Base-by-base conservation (phyloP, 2,329 filamentous ascomycete species). In the Trichoderma sp. region DNA sequence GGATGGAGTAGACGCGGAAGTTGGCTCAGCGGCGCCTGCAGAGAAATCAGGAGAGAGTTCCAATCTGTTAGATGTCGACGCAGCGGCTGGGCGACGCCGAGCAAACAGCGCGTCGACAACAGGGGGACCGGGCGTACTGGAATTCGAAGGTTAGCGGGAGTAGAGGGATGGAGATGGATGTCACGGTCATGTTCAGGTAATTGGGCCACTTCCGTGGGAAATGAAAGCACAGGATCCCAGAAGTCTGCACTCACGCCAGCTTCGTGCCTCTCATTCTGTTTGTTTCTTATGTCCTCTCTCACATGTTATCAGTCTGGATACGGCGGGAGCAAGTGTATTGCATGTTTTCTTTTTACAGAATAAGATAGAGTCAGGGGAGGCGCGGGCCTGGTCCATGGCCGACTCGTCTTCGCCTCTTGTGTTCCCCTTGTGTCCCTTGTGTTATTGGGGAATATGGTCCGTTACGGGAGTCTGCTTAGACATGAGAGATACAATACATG, bases 1-100 rank as follows among this genome's bases (percentile, higher is more conserved):
- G 15, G 89, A 90, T 69, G 91, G 90, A 0, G 89, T 88, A 2
- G 91, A 94, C 73, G 90, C 88, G 2, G 86, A 87, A 69, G 88
- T 90, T 0, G 59, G 59, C 34, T 43, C 58, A 15, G 85, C 85
- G 14, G 85, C 78, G 28, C 71, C 69, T 28, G 68, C 69, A 2
- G 78, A 75, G 60, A 69, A 72, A 6, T 71, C 73, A 50, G 75
- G 73, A 26, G 70, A 71, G 52, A 74, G 72, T n/a, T 71, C 71
- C 56, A 74, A 71, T 66, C 71, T 78, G 34, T 70, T 79, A 43
- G 78, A 79, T 63, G 73, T 71, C 56, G 73, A 73, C 44, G 58
- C 73, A 2, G 69, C 64, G 15, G 70, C 70, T 43, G 72, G 72
- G 7, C 70, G 74, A 28, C 70, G 68, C 34, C 69, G 71, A 24